Evolutionary conservation across 495 filamentous ascomycete species (phyloP).

Genomic region (Aspergillus leporis): DNA sequence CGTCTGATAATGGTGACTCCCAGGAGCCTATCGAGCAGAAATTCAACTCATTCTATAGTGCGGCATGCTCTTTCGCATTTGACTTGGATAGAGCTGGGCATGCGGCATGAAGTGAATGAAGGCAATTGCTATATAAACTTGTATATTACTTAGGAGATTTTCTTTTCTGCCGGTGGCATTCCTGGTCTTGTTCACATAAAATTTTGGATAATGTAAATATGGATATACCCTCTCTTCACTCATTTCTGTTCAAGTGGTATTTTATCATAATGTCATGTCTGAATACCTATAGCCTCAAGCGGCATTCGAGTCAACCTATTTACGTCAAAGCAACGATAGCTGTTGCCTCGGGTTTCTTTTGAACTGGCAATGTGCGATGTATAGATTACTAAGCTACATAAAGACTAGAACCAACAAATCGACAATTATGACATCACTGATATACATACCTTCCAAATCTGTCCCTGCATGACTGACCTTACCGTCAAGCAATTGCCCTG

Average conservation of each 20-base stretch:
- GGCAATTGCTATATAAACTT: neutral
- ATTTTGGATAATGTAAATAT: neutral
- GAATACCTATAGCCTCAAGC: too few species aligned
- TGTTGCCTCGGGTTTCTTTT: too few species aligned
- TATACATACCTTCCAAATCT: too few species aligned
- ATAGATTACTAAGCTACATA: too few species aligned
- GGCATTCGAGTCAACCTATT: too few species aligned
- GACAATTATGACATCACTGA: too few species aligned
- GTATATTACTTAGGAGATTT: neutral
- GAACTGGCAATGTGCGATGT: too few species aligned
- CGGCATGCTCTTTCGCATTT: constrained; percentile 42
- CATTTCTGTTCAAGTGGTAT: neutral
- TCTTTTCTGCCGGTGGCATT: neutral
- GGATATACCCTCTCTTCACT: neutral
- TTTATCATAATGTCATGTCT: too few species aligned
- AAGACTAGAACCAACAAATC: too few species aligned
- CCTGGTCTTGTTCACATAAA: neutral
- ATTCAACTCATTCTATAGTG: constrained; percentile 41
- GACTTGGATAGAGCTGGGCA: constrained; percentile 22
- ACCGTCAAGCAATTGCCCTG: too few species aligned
- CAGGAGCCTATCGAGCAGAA: constrained; percentile 21
- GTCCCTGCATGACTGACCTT: too few species aligned
- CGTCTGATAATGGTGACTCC: neutral
- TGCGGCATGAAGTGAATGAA: neutral
- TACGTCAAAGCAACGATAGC: too few species aligned